Evolutionary conservation across 192 early-diverging fungal species (phyloP).

Genomic region (Backusella westeae): DNA sequence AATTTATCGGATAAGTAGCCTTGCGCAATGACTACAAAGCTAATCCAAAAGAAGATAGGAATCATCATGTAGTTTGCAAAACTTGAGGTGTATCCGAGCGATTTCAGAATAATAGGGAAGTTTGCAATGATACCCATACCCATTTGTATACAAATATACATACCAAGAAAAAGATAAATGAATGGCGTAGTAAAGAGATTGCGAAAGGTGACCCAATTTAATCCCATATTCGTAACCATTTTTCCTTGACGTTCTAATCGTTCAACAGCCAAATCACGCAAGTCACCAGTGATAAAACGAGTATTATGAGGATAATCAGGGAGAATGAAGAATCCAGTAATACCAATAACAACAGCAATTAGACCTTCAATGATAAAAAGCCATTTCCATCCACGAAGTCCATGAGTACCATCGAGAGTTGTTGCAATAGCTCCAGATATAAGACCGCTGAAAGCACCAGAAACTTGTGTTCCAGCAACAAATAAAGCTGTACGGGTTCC

Average conservation of each 20-base stretch:
- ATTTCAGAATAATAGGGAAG: conserved; percentile 42
- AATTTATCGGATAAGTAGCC: conserved; percentile 20
- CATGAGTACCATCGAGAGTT: conserved; percentile 46
- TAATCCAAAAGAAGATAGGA: conserved; percentile 31
- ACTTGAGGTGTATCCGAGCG: conserved; percentile 31
- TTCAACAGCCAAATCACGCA: conserved; percentile 20
- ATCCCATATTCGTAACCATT: not conserved
- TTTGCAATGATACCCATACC: conserved; percentile 29
- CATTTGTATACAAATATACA: conserved; percentile 23
- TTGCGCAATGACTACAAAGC: conserved; percentile 23
- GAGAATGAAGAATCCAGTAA: conserved; percentile 40
- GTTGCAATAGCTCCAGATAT: conserved; percentile 19
- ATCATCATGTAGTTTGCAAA: conserved; percentile 44
- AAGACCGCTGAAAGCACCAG: conserved; percentile 25
- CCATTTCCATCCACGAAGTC: conserved; percentile 45
- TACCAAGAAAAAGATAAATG: conserved; percentile 11
- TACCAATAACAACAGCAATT: conserved; percentile 45
- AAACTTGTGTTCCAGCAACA: conserved; percentile 28
- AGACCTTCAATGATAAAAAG: conserved; percentile 59
- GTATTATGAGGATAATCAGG: conserved; percentile 56
- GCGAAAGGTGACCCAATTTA: conserved; percentile 23
- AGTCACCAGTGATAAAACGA: conserved; percentile 49
- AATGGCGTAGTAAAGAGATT: conserved; percentile 23
- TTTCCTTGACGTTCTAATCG: conserved; percentile 23
- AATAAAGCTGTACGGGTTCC: conserved; percentile 37